Base-by-base conservation (phyloP, 2,329 filamentous ascomycete genomes). In the Thelonectria olida region DNA sequence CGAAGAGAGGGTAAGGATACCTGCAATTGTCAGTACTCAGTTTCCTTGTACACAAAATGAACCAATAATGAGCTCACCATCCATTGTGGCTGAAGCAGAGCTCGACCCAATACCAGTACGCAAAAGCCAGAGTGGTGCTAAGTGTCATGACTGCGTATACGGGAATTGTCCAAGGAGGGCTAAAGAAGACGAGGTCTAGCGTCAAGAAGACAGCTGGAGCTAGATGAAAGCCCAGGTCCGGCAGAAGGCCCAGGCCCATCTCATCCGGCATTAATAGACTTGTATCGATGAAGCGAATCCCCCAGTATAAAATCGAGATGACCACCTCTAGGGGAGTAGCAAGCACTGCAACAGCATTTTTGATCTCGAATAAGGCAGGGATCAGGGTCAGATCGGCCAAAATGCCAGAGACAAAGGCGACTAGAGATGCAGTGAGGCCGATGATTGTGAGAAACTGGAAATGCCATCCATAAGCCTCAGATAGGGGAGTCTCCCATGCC, bases 1-100 rank as follows among this genome's bases (percentile, higher is more conserved):
- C 88, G 65, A 97, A 95, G 23, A 97, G 84, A 1, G 94, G 93
- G 75, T 97, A 97, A 0, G 93, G 93, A 69, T 97, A 96, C 82
- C 89, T 91, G 53, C 28, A 2, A 2, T 1, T 25, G 47, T 71
- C 19, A 74, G 62, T 7, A 31, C n/a, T n/a, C n/a, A n/a, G n/a
- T n/a, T n/a, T n/a, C n/a, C n/a, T n/a, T n/a, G n/a, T n/a, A n/a
- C n/a, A n/a, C n/a, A n/a, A 25, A 7, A 25, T 44, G 39, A 3
- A 7, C 36, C 28, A 12, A 2, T 12, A 42, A 78, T 85, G 74
- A n/a, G n/a, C n/a, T n/a, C 73, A 88, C 86, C 82, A 86, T 72
- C 89, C 87, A 69, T 93, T 93, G 61, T 85, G 80, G 44, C 81
- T 81, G 69, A 86, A 91, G 78, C 90, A 93, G 22, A 87, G 82